Percentiles rank a stretch among this genome's conserved stretches.
phyloP scores from a whole-genome alignment of 805 yeast genomes.

The Metschnikowia drakensbergensis region DNA sequence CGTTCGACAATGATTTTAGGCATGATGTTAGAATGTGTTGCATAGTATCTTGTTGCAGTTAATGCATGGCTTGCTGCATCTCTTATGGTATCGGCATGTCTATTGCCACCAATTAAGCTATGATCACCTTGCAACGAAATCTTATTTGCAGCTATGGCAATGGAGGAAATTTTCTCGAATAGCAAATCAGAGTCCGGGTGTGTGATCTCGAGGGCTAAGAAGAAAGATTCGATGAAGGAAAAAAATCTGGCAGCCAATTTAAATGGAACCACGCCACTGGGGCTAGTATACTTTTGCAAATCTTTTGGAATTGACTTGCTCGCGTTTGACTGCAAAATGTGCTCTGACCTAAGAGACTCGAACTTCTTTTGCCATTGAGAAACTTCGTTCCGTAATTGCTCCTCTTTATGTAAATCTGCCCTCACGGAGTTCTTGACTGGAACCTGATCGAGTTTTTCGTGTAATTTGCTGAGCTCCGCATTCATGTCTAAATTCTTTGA shows the following conservation, averaged over 20 bases:
- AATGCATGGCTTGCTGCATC: constrained; percentile 72
- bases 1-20: constrained; percentile 72
- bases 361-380: constrained; percentile 49
- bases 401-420: constrained; percentile 10
- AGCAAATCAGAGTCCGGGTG: constrained; percentile 34
- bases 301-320: constrained; percentile 20
- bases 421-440: constrained; percentile 15
- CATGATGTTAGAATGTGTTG: constrained; percentile 56
- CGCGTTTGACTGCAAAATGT: constrained; percentile 20
- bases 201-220: constrained; percentile 29
- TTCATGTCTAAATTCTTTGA: constrained; percentile 6
- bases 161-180: constrained; percentile 49
- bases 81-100: constrained; percentile 46
- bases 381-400: constrained; percentile 27
- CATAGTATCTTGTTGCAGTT: constrained; percentile 71
- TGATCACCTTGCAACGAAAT: constrained; percentile 33
- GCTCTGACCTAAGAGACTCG: constrained; percentile 44
- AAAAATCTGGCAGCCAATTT: constrained; percentile 44
- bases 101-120: constrained; percentile 12
- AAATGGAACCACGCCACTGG: constrained; percentile 46
- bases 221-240: constrained; percentile 45
- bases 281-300: constrained; percentile 27
- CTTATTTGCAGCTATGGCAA: constrained; percentile 45
- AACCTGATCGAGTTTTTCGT: constrained; percentile 28
- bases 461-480: constrained; percentile 21